Evolutionary conservation across 164 flowering plant genomes (phyloP).

Genomic region (Litsea cubeba): DNA sequence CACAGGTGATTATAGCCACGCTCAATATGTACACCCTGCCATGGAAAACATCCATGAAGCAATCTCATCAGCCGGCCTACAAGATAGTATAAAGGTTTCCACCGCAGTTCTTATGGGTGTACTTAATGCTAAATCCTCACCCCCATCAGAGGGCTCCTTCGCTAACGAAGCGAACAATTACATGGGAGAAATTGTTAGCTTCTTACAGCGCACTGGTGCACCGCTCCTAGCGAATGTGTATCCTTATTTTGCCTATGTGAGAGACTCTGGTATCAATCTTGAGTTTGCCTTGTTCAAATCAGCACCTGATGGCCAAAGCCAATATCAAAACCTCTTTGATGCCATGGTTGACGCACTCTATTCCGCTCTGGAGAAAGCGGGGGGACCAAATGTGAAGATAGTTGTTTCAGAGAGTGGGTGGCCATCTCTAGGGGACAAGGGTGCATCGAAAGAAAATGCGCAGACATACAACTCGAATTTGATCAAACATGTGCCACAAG

Average conservation of each 20-base stretch:
- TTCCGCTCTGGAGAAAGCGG: slow-evolving; percentile 10
- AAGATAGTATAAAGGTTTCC: slow-evolving; percentile 11
- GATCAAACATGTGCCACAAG: slow-evolving; percentile 8
- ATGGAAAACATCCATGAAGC: slow-evolving; percentile 9
- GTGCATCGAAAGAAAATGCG: slow-evolving; percentile 9
- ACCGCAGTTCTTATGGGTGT: slow-evolving; percentile 6
- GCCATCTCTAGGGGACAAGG: slow-evolving; percentile 9
- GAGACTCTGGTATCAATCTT: background rate
- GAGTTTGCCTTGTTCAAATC: background rate
- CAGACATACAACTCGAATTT: slow-evolving; percentile 14
- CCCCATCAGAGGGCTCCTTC: slow-evolving; percentile 26
- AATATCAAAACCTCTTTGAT: slow-evolving; percentile 11
- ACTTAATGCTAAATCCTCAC: slow-evolving; percentile 8
- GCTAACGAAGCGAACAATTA: background rate
- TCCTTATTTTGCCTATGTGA: slow-evolving; percentile 5
- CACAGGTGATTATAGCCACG: background rate
- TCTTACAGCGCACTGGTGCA: background rate
- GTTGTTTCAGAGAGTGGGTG: slow-evolving; percentile 18
- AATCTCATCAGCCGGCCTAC: slow-evolving; percentile 7
- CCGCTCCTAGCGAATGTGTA: slow-evolving; percentile 11
- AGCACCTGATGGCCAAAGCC: background rate
- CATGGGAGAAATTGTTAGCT: slow-evolving; percentile 12
- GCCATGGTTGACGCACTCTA: slow-evolving; percentile 13
- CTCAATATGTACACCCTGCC: slow-evolving; percentile 5
- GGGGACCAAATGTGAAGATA: slow-evolving; percentile 1